Evolutionary conservation across 257 asterid genomes (phyloP).

Genomic region (Thymus quinquecostatus): DNA sequence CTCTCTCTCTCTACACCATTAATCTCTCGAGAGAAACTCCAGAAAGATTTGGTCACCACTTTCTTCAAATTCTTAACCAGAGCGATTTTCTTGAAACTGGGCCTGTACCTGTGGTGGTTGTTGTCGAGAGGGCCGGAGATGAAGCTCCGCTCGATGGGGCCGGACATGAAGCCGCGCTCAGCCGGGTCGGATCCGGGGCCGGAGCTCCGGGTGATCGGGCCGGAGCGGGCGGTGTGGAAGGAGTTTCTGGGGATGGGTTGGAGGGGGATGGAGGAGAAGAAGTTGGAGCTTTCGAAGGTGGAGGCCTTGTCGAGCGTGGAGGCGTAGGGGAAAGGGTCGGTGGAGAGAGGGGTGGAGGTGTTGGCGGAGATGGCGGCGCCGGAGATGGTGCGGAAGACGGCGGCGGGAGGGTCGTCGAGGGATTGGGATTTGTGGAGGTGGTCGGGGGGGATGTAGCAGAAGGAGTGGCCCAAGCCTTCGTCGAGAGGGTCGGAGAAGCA

Average conservation of each 20-base stretch:
- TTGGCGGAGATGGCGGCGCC: conserved; percentile 98
- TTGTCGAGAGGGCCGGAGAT: conserved; percentile 76
- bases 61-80: conserved; percentile 49
- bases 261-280: conserved; percentile 80
- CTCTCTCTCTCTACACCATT: conserved; percentile 30
- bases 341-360: conserved; percentile 74
- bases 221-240: conserved; percentile 49
- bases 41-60: conserved; percentile 52
- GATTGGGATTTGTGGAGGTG: conserved; percentile 42
- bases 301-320: conserved; percentile 65
- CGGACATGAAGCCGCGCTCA: conserved; percentile 78
- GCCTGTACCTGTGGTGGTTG: conserved; percentile 58
- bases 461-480: conserved; percentile 93
- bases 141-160: conserved; percentile 81
- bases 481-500: conserved; percentile 57
- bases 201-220: conserved; percentile 61
- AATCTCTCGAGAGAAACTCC: conserved; percentile 51
- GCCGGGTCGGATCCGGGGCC: conserved; percentile 63
- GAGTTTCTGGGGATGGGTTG: conserved; percentile 60
- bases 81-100: conserved; percentile 59
- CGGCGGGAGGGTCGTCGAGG: conserved; percentile 43
- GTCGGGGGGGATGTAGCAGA: conserved; percentile 77
- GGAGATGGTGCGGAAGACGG: conserved; percentile 75
- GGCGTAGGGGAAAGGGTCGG: conserved; percentile 54
- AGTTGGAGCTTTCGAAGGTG: conserved; percentile 74